Evolutionary conservation across 179 eudicot species (phyloP).

Genomic region (Patellifolia procumbens): DNA sequence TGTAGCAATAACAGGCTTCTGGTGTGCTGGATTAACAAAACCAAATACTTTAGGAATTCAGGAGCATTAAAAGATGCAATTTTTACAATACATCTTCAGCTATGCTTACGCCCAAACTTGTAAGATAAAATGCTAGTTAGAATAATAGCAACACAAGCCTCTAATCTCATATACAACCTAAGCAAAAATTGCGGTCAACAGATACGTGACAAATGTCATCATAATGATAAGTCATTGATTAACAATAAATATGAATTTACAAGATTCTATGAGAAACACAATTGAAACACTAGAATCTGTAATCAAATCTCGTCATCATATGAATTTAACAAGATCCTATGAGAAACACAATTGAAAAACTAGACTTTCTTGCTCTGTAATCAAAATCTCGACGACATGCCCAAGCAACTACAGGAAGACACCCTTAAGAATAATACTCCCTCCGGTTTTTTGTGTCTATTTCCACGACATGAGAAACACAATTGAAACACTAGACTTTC

Average conservation of each 20-base stretch:
- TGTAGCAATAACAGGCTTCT: constrained; percentile 75
- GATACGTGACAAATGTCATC: neutral
- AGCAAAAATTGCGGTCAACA: neutral
- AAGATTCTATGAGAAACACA: neutral
- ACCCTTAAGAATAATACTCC: neutral
- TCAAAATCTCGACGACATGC: neutral
- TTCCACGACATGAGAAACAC: too few relatives aligned
- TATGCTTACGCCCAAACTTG: neutral
- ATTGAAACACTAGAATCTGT: neutral
- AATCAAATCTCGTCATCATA: too few relatives aligned
- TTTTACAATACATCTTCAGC: neutral
- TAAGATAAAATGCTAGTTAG: neutral
- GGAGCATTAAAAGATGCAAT: neutral
- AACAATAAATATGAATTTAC: neutral
- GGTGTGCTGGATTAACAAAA: constrained; percentile 59
- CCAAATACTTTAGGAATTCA: constrained; percentile 5
- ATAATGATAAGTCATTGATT: neutral
- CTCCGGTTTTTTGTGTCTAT: too few relatives aligned
- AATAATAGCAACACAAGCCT: neutral
- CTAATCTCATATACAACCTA: neutral
- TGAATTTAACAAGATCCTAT: too few relatives aligned
- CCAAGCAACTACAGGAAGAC: neutral
- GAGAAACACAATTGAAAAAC: too few relatives aligned
- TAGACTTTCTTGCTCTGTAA: too few relatives aligned
- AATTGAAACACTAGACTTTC: too few relatives aligned